Evolutionary conservation across 2,329 filamentous ascomycete genomes (phyloP), one percentile per base, ranked within the genome.

Genomic region (Penicillium sp.): DNA sequence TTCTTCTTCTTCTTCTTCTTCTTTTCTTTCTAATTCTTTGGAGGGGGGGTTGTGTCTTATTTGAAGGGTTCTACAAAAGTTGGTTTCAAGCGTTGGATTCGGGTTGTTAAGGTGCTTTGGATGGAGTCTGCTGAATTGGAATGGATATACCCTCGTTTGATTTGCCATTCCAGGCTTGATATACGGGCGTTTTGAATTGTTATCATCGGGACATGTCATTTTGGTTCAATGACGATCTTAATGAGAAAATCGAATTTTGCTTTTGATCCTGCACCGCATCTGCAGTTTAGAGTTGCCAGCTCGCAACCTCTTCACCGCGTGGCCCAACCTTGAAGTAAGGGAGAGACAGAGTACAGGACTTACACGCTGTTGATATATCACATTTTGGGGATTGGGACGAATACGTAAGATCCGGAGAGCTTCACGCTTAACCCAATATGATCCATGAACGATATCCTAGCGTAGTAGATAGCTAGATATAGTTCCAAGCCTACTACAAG

Each of bases 61-160:
- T 50, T 33, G n/a, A 11, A 47, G 10, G 27, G 27, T 37, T 54
- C 45, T 46, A 53, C 24, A 54, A 59, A 59, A 22, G 24, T 50
- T 49, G 26, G 42, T 37, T 21, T 27, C 14, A 35, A 42, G 33
- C 49, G 26, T 44, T 44, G 3, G 14, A 16, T 13, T 46, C 44
- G 49, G 39, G 14, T 37, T 22, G 43, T 31, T 11, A 43, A n/a
- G 27, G 24, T 47, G 27, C 19, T 49, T 58, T 54, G 44, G 33
- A 27, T 54, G 58, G 51, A 52, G 58, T 58, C 44, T 57, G 39
- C 45, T 56, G 62, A 54, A 49, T 55, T 56, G 62, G 54, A 54
- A 52, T 53, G 49, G 58, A 55, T 64, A 66, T 66, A 66, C 64
- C 64, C 64, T 65, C 61, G 45, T 61, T 63, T 57, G 37, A 56